phyloP scores from a whole-genome alignment of 2,329 filamentous ascomycete species.

The Setomelanomma holmii region DNA sequence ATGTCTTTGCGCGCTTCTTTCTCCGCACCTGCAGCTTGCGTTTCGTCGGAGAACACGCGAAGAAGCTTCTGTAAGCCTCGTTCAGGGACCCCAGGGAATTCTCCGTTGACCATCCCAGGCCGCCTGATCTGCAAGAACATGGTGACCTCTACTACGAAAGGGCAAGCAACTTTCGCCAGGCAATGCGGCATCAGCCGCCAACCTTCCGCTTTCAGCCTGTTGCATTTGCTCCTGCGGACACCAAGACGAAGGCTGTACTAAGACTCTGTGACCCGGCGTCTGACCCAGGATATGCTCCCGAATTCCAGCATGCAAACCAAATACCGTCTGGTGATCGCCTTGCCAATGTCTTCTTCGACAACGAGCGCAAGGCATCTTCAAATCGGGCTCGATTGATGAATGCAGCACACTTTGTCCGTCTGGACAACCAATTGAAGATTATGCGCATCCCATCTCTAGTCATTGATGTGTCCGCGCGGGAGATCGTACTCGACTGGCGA shows the following conservation, averaged over 20 bases:
- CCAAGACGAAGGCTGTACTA: conserved; percentile 19
- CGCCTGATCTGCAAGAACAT: conserved; percentile 8
- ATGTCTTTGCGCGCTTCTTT: conserved; percentile 22
- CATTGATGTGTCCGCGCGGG: conserved; percentile 14
- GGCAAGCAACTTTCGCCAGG: background rate
- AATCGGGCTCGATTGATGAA: conserved; percentile 8
- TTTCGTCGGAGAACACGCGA: conserved; percentile 23
- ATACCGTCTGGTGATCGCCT: conserved; percentile 9
- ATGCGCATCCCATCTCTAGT: conserved; percentile 18
- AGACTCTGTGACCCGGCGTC: conserved; percentile 18
- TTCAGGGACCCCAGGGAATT: conserved; percentile 11
- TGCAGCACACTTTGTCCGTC: conserved; percentile 22
- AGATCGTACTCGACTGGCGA: conserved; percentile 26
- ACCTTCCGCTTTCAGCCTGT: conserved; percentile 27
- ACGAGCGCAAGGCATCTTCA: conserved; percentile 10
- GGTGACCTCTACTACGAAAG: background rate
- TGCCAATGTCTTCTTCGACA: conserved; percentile 19
- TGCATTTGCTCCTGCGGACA: conserved; percentile 21
- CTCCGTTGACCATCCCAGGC: conserved; percentile 11
- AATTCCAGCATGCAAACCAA: conserved; percentile 9
- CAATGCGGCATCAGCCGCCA: too few species aligned
- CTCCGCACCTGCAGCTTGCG: conserved; percentile 22
- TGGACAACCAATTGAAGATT: conserved; percentile 21
- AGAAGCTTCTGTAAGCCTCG: conserved; percentile 20
- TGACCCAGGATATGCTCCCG: conserved; percentile 5